These are phyloP conservation scores for Kalmanozyma brasiliensis DNA, from an alignment of 1,284 basidiomycete species.

Conservation along the genomic window DNA sequence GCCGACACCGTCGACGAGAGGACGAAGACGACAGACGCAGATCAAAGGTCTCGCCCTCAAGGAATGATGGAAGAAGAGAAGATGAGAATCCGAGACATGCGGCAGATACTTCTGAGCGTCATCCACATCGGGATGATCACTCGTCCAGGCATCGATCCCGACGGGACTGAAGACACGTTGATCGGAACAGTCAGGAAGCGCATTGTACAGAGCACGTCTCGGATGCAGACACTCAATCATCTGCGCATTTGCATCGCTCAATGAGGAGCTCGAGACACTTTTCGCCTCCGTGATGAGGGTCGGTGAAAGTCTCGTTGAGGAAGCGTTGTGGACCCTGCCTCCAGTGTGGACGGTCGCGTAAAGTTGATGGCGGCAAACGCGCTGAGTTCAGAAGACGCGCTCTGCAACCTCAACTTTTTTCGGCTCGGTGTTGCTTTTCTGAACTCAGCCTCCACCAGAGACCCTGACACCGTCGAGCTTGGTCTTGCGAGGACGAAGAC, in stretches of 20 bases:
- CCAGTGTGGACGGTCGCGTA: conserved; percentile 12
- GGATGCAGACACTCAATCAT: too few species aligned
- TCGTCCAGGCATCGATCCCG: not conserved
- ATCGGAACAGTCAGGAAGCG: too few species aligned
- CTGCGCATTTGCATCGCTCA: too few species aligned
- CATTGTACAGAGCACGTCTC: too few species aligned
- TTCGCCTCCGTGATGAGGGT: too few species aligned
- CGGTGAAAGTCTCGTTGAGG: too few species aligned
- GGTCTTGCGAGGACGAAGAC: too few species aligned
- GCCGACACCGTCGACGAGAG: conserved; percentile 8
- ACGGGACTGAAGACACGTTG: too few species aligned
- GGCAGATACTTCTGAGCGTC: conserved; percentile 11
- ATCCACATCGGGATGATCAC: not conserved
- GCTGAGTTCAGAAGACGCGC: conserved; percentile 21
- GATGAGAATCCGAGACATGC: too few species aligned
- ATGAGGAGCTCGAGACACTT: too few species aligned
- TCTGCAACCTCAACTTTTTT: conserved; percentile 21
- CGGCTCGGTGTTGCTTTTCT: conserved; percentile 4
- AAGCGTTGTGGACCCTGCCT: too few species aligned
- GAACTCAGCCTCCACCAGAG: conserved; percentile 41
- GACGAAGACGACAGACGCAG: conserved; percentile 3
- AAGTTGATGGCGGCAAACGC: conserved; percentile 12
- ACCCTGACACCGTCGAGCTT: conserved; percentile 2
- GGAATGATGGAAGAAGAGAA: conserved; percentile 4
- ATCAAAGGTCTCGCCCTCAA: not conserved